Base-by-base conservation (phyloP, 2,329 filamentous ascomycete genomes). In the Alternaria rosae region DNA sequence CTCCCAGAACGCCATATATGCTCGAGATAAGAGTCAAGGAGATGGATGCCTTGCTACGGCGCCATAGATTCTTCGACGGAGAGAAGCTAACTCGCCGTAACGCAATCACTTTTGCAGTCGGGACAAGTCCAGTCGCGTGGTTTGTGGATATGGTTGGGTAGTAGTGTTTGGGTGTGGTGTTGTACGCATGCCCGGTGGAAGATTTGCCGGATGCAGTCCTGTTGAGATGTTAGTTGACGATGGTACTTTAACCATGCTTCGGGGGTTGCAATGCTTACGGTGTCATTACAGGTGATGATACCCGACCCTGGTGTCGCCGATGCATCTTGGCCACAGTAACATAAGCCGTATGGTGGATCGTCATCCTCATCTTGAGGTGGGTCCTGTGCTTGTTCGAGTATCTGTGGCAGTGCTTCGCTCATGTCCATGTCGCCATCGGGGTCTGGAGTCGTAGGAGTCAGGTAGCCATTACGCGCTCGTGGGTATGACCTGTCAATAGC, bases 111-210 rank as follows among this genome's bases (percentile, higher is more conserved):
- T 43, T 30, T 60, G 43, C 67, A 70, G 8, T 67, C 64, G 20
- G 45, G 41, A 23, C 67, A 70, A 1, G 41, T 51, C 67, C 67
- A 70, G 4, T 42, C 28, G 12, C 32, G 53, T 38, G 30, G 54
- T 13, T 56, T 52, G 3, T 10, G 28, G 25, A 44, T 25, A 1
- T 56, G 52, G 21, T 21, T 12, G 2, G 15, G 30, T 11, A 17
- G 30, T 13, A 45, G 13, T 30, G 52, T 9, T 26, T 44, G 44
- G 62, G 61, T 67, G 21, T 57, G 42, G 2, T 65, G 23, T 43
- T 54, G 43, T 12, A 70, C 57, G 45, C 72, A 75, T 10, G 66
- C 51, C 6, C 68, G 42, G 23, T 75, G 72, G 51, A 71, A 75
- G 9, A 57, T 52, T 15, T 62, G 59, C 8, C 71, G 70, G 26